phyloP scores from a whole-genome alignment of 2,329 filamentous ascomycete species.

The Neoscytalidium dimidiatum region DNA sequence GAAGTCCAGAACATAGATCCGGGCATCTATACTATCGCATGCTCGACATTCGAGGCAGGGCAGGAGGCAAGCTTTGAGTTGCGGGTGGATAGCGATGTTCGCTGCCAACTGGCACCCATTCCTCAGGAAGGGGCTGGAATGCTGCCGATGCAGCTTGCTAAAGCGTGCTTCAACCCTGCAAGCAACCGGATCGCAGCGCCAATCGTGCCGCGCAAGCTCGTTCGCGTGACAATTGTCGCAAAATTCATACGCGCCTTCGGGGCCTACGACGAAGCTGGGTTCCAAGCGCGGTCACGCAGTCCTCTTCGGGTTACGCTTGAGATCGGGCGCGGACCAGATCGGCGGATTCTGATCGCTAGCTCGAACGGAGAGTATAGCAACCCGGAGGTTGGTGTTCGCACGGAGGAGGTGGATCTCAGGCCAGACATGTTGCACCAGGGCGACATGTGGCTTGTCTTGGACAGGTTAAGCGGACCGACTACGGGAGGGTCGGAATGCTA shows the following conservation, averaged over 20 bases:
- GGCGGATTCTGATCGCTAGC: conserved; percentile 64
- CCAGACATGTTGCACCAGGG: conserved; percentile 56
- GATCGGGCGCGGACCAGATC: conserved; percentile 69
- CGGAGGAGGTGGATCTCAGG: conserved; percentile 73
- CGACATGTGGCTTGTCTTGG: conserved; percentile 78
- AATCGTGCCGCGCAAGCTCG: conserved; percentile 56
- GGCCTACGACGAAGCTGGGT: conserved; percentile 6
- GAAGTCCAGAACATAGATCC: conserved; percentile 62
- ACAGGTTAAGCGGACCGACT: conserved; percentile 67
- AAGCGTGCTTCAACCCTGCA: conserved; percentile 52
- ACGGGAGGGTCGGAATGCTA: conserved; percentile 53
- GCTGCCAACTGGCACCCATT: conserved; percentile 61
- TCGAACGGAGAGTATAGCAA: conserved; percentile 76
- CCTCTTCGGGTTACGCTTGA: conserved; percentile 73
- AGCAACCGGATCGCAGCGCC: conserved; percentile 57
- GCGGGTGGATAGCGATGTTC: conserved; percentile 66
- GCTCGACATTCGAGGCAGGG: conserved; percentile 83
- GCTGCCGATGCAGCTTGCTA: conserved; percentile 61
- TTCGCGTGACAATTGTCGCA: conserved; percentile 60
- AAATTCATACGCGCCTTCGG: conserved; percentile 39
- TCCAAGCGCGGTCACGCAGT: conserved; percentile 33
- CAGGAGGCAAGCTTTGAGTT: conserved; percentile 75
- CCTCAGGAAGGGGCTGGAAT: conserved; percentile 75
- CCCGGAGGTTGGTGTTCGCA: conserved; percentile 63
- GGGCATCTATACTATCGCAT: conserved; percentile 84